These are phyloP conservation scores for Rutidosis leptorrhynchoides DNA, from an alignment of 129 eudicot species.

Conservation along the genomic window DNA sequence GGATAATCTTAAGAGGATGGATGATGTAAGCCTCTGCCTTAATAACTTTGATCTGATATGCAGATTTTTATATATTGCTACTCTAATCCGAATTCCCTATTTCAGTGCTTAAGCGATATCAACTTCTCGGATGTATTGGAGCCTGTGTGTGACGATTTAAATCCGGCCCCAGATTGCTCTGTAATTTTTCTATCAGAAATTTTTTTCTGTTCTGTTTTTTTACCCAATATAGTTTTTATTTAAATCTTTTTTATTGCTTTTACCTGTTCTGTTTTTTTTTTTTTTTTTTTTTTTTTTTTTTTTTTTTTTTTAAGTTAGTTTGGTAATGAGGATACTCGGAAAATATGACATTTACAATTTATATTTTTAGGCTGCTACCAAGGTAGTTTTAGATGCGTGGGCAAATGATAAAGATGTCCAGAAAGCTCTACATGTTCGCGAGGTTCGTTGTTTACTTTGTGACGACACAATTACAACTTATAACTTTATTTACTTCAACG, in stretches of 20 bases:
- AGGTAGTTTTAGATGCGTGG: constrained; percentile 18
- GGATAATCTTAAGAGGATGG: constrained; percentile 15
- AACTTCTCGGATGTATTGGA: constrained; percentile 14
- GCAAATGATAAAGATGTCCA: constrained; percentile 30
- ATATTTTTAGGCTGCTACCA: constrained; percentile 13
- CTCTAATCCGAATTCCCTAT: background rate
- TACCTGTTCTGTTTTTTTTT: no score
- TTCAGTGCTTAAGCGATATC: constrained; percentile 24
- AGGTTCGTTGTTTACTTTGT: constrained; percentile 12
- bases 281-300: background rate
- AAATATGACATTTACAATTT: background rate
- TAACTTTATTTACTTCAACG: background rate
- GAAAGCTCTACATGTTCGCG: constrained; percentile 37
- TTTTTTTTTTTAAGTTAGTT: background rate
- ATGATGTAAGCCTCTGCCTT: constrained; percentile 17
- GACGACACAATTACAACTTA: background rate
- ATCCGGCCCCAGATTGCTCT: constrained; percentile 19
- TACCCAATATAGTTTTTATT: background rate
- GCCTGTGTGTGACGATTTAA: constrained; percentile 13
- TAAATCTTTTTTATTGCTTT: no score
- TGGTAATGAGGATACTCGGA: background rate
- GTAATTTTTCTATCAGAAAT: constrained; percentile 15
- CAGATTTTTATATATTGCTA: background rate
- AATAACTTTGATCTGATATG: background rate
- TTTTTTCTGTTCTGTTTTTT: no score